A percentile compares a stretch with the other conserved stretches of the same genome.
phyloP scores from a whole-genome alignment of 208 protist species.

The Trypanosoma platydactyli region DNA sequence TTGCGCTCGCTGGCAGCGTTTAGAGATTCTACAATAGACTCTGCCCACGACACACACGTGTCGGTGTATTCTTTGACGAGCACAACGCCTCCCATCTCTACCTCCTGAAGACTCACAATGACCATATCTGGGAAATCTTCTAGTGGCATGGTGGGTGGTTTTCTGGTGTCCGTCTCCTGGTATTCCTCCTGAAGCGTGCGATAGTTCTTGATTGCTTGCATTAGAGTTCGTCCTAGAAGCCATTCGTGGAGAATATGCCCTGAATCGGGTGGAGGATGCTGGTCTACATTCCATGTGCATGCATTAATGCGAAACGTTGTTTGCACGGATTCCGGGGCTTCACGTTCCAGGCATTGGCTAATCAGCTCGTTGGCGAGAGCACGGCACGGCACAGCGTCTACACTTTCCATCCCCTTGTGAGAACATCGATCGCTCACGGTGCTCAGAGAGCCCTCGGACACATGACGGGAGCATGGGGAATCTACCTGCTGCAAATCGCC shows the following conservation, averaged over 20 bases:
- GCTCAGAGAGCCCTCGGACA: background rate
- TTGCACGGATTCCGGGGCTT: constrained; percentile 8
- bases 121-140: constrained; percentile 72
- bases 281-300: constrained; percentile 84
- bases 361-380: constrained; percentile 9
- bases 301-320: constrained; percentile 51
- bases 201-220: constrained; percentile 34
- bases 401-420: background rate
- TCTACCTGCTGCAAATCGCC: too few species aligned
- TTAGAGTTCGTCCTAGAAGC: constrained; percentile 50
- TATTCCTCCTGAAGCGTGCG: constrained; percentile 25
- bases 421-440: background rate
- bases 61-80: constrained; percentile 74
- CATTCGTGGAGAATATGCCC: constrained; percentile 39
- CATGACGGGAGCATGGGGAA: too few species aligned
- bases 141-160: constrained; percentile 16
- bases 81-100: constrained; percentile 78
- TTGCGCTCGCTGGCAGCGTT: constrained; percentile 36
- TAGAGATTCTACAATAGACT: constrained; percentile 61
- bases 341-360: background rate
- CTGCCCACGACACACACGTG: constrained; percentile 55
- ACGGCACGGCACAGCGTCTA: constrained; percentile 2
- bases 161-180: constrained; percentile 2
- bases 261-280: constrained; percentile 42
- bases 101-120: constrained; percentile 81